Conservation (phyloP, 139 green algal genomes). For the Volvox reticuliferus region DNA sequence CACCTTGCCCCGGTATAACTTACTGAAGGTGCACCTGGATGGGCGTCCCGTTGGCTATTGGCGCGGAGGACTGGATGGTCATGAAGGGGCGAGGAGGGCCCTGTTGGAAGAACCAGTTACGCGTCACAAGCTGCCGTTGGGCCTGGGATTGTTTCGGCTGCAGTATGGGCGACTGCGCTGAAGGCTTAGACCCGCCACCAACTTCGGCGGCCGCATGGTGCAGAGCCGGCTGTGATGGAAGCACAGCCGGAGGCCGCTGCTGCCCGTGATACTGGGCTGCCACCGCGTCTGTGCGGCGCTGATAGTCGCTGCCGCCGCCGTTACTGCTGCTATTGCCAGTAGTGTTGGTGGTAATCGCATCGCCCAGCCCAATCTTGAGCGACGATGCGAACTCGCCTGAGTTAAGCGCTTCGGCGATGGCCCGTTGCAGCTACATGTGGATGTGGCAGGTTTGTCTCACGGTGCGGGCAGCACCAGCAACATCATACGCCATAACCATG, state of each 20-base stretch:
- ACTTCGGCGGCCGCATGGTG: neutral
- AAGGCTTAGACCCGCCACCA: no score
- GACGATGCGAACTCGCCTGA: slow-evolving; percentile 26
- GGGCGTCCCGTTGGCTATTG: neutral
- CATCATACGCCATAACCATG: no score
- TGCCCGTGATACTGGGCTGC: neutral
- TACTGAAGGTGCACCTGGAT: slow-evolving; percentile 44
- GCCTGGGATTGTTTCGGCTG: neutral
- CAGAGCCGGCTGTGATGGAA: neutral
- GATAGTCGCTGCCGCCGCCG: neutral
- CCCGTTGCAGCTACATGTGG: slow-evolving; percentile 23
- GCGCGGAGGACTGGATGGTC: neutral
- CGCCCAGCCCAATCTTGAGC: slow-evolving; percentile 32
- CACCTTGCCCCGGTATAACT: neutral
- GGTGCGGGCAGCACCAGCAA: no score
- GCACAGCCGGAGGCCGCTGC: neutral
- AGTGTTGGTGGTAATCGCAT: neutral
- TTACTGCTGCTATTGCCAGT: neutral
- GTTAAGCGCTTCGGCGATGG: slow-evolving; percentile 29
- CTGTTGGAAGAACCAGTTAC: slow-evolving; percentile 46
- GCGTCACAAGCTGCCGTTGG: slow-evolving; percentile 19
- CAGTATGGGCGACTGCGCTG: no score
- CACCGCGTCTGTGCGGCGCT: neutral
- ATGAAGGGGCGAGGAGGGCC: slow-evolving; percentile 10
- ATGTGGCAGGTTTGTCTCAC: no score